Conservation (phyloP, 2,329 filamentous ascomycete species). For the Emydomyces testavorans region DNA sequence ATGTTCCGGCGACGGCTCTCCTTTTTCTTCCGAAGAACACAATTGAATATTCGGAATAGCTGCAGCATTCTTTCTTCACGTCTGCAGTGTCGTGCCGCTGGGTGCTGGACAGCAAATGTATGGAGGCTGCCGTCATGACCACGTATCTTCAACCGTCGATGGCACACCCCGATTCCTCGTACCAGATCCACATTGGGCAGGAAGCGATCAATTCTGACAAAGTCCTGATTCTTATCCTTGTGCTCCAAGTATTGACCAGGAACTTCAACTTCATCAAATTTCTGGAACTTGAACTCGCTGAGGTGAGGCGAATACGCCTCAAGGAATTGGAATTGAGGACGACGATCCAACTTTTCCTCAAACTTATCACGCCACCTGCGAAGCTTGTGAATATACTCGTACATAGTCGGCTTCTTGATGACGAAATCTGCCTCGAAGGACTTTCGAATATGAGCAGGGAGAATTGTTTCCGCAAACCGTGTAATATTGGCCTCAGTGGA, state of each 20-base stretch:
- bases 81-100: constrained; percentile 79
- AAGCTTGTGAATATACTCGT: constrained; percentile 94
- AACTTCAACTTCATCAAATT: constrained; percentile 96
- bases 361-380: constrained; percentile 95
- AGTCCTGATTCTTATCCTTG: constrained; percentile 98
- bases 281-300: constrained; percentile 93
- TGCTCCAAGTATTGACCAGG: constrained; percentile 94
- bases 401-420: constrained; percentile 87
- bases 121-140: constrained; percentile 97
- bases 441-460: constrained; percentile 87
- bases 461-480: constrained; percentile 87
- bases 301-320: constrained; percentile 82
- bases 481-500: constrained; percentile 95
- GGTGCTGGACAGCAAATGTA: constrained; percentile 91
- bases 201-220: constrained; percentile 94
- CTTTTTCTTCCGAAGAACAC: constrained; percentile 80
- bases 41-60: constrained; percentile 95
- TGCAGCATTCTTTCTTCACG: constrained; percentile 92
- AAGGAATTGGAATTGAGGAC: constrained; percentile 59
- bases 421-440: constrained; percentile 98
- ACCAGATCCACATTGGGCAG: constrained; percentile 89
- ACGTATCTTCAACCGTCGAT: constrained; percentile 86
- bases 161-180: constrained; percentile 78
- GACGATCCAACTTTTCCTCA: constrained; percentile 88
- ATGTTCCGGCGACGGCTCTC: constrained; percentile 87